Evolutionary conservation across 2,329 filamentous ascomycete species (phyloP).

Genomic region (Drechslerella coelobrocha): DNA sequence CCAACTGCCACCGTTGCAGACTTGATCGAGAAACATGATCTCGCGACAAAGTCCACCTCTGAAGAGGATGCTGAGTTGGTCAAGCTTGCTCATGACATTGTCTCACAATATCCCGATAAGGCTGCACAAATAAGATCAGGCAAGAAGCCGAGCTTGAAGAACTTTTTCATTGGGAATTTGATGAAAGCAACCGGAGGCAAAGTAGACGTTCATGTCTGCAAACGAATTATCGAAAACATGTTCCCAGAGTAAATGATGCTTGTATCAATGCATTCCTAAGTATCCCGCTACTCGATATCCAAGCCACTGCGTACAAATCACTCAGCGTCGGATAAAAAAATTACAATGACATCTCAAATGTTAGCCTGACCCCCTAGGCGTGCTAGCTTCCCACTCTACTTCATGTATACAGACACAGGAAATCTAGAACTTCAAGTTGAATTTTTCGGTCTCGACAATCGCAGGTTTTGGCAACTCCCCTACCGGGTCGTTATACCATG

Average conservation of each 20-base stretch:
- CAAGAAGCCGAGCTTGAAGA: slow-evolving; percentile 40
- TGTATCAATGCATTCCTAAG: slow-evolving; percentile 4
- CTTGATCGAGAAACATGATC: slow-evolving; percentile 32
- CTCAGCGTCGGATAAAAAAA: too few relatives aligned
- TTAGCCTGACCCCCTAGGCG: too few relatives aligned
- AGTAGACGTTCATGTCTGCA: slow-evolving; percentile 36
- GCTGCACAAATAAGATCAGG: slow-evolving; percentile 34
- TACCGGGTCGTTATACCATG: slow-evolving; percentile 17
- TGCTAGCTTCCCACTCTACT: too few relatives aligned
- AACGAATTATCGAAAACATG: slow-evolving; percentile 37
- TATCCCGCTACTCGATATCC: too few relatives aligned
- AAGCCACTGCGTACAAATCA: too few relatives aligned
- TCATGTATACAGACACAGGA: too few relatives aligned
- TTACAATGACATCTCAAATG: too few relatives aligned
- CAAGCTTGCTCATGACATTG: slow-evolving; percentile 15
- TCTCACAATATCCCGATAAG: slow-evolving; percentile 39
- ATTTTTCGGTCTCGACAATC: neutral
- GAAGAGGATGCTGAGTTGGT: slow-evolving; percentile 28
- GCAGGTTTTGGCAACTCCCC: neutral
- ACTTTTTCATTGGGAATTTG: slow-evolving; percentile 46
- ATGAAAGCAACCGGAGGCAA: slow-evolving; percentile 42
- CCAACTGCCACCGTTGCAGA: slow-evolving; percentile 2
- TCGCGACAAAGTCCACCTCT: slow-evolving; percentile 10
- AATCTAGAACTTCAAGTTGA: too few relatives aligned
- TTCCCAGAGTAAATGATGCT: slow-evolving; percentile 17